These are phyloP conservation scores for Ophiostoma pallidulum DNA, from an alignment of 2,329 filamentous ascomycete genomes.

Conservation along the genomic window DNA sequence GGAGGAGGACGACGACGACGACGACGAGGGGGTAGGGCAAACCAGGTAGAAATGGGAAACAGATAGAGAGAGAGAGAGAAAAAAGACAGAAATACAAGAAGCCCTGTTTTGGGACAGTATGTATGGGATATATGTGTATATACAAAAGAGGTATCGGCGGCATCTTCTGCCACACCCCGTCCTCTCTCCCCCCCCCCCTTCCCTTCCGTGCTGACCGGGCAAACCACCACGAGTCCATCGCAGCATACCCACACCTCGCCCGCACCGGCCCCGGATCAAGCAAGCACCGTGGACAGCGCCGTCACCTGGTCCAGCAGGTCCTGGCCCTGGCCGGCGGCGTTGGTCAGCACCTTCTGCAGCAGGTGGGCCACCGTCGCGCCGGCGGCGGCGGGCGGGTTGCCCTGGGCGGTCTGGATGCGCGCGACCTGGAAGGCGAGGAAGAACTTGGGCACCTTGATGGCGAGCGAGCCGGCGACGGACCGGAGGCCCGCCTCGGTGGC, in stretches of 20 bases:
- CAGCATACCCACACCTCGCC: too few relatives aligned
- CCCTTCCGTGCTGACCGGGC: too few relatives aligned
- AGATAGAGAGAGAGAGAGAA: background rate
- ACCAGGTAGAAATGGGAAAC: background rate
- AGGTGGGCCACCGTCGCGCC: constrained; percentile 47
- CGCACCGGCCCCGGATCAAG: too few relatives aligned
- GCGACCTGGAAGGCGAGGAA: constrained; percentile 51
- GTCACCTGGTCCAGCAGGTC: constrained; percentile 43
- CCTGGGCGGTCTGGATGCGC: constrained; percentile 50
- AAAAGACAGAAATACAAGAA: too few relatives aligned
- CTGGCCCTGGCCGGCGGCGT: constrained; percentile 40
- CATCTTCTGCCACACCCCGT: too few relatives aligned
- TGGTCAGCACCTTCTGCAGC: constrained; percentile 47
- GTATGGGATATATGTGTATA: too few relatives aligned
- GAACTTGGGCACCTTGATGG: constrained; percentile 55
- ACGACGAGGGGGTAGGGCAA: too few relatives aligned
- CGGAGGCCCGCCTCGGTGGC: constrained; percentile 52
- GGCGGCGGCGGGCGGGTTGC: constrained; percentile 40
- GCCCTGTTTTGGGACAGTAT: too few relatives aligned
- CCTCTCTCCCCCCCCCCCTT: too few relatives aligned
- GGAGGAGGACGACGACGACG: too few relatives aligned
- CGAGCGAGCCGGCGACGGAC: constrained; percentile 41
- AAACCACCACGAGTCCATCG: too few relatives aligned
- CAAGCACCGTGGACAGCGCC: constrained; percentile 27
- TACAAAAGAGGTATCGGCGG: too few relatives aligned